phyloP scores from a whole-genome alignment of 2,329 filamentous ascomycete genomes.

The Lecanicillium sp. region DNA sequence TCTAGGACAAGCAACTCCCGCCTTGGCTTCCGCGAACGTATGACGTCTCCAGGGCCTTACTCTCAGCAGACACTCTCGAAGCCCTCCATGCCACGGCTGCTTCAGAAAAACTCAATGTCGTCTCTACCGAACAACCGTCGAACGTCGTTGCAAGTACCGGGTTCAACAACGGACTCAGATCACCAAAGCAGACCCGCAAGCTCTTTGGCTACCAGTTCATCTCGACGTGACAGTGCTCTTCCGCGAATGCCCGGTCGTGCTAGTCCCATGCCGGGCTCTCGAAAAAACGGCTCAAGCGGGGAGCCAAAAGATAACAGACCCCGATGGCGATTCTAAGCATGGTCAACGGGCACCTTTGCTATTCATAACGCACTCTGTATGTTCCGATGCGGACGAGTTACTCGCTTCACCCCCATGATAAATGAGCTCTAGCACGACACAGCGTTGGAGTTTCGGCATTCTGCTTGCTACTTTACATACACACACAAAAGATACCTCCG shows the following conservation, averaged over 20 bases:
- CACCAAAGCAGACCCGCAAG: conserved; percentile 41
- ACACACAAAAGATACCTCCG: too few species aligned
- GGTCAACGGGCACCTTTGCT: too few species aligned
- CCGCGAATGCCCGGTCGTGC: conserved; percentile 26
- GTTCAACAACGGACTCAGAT: conserved; percentile 18
- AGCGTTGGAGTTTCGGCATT: too few species aligned
- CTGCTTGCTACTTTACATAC: too few species aligned
- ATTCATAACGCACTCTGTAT: too few species aligned
- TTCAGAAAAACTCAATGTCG: conserved; percentile 34
- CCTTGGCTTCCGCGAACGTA: conserved; percentile 46
- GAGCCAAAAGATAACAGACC: conserved; percentile 36
- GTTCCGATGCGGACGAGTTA: too few species aligned
- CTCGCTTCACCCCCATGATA: too few species aligned
- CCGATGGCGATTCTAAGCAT: conserved; percentile 37
- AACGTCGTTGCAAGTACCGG: conserved; percentile 43
- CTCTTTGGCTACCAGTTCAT: conserved; percentile 39
- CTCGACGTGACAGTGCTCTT: conserved; percentile 45
- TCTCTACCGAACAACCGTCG: conserved; percentile 36
- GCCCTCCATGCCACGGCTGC: conserved; percentile 26
- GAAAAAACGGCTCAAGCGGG: conserved; percentile 24
- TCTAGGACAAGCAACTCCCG: conserved; percentile 33
- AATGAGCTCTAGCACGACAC: too few species aligned
- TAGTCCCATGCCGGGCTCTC: conserved; percentile 25
- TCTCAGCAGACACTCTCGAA: conserved; percentile 36
- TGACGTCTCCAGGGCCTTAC: conserved; percentile 40